phyloP scores from a whole-genome alignment of 1,284 basidiomycete species.

The Polyporus tsugae region DNA sequence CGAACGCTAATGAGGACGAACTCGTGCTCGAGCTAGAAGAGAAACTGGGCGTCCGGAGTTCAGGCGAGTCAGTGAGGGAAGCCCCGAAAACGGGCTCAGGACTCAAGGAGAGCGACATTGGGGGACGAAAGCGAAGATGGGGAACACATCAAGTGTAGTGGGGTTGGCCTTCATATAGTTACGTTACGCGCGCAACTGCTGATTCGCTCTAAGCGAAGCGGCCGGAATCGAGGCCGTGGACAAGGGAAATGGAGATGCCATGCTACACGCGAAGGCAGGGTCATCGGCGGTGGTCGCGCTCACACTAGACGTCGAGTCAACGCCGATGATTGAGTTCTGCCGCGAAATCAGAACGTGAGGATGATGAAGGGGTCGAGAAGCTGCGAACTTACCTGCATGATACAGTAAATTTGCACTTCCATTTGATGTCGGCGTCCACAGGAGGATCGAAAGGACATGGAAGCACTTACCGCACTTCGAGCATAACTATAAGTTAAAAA shows the following conservation, averaged over 20 bases:
- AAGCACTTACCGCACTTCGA: neutral
- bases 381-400: neutral
- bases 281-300: neutral
- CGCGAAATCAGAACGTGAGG: neutral
- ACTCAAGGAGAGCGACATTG: conserved; percentile 1
- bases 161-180: neutral
- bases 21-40: conserved; percentile 2
- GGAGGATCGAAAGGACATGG: neutral
- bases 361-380: neutral
- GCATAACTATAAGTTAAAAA: neutral
- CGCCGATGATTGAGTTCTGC: neutral
- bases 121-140: neutral
- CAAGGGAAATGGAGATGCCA: neutral
- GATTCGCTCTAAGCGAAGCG: neutral
- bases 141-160: neutral
- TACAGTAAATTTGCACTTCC: neutral
- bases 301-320: neutral
- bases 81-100: conserved; percentile 1
- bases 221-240: neutral
- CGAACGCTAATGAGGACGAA: neutral
- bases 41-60: neutral
- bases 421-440: neutral
- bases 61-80: conserved; percentile 3
- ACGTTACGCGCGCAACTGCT: neutral
- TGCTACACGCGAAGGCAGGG: neutral